Base-by-base conservation (phyloP, 164 flowering plant genomes). In the Dillenia turbinata region DNA sequence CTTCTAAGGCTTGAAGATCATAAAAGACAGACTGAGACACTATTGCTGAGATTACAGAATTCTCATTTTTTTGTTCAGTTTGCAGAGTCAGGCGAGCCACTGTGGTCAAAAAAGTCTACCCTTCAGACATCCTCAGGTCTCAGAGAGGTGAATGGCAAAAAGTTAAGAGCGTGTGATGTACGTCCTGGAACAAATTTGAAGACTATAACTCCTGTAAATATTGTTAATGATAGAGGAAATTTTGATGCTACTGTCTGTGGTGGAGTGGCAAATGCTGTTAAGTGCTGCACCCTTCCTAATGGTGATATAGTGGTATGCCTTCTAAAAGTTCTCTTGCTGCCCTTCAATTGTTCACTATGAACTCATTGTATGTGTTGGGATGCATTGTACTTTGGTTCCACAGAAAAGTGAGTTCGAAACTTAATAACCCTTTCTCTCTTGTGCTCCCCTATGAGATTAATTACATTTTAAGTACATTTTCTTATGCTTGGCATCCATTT, bases 271-370 rank as follows among this genome's bases (percentile, higher is more conserved):
- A 78, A 83, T 72, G 59, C 75, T 57, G 80, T 82, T 44, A 78
- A 76, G 71, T 92, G 97, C 77, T 83, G 74, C 70, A 71, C 96
- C 47, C 90, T 95, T 59, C 62, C 88, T 47, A 92, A 87, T 81
- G 97, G 99, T 49, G 97, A 89, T 75, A 78, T 95, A 84, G 89
- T 89, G 99, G 99, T 95, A 84, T 77, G 88, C 70, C 65, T 65
- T 33, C 40, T 33, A 33, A 33, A 33, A 33, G 40, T 5, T 33
- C 40, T 33, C 40, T 33, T 33, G 40, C 40, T 7, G 40, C 40
- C 40, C 40, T 33, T 33, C 6, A 6, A 33, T 33, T 33, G 40
- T 33, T 33, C 40, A 33, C 40, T 33, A 7, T 33, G 40, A 33
- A 33, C 40, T 0, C 40, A 33, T 5, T 33, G 40, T 33, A 33